phyloP scores from a whole-genome alignment of 2,329 filamentous ascomycete genomes.

The Oidium heveae region DNA sequence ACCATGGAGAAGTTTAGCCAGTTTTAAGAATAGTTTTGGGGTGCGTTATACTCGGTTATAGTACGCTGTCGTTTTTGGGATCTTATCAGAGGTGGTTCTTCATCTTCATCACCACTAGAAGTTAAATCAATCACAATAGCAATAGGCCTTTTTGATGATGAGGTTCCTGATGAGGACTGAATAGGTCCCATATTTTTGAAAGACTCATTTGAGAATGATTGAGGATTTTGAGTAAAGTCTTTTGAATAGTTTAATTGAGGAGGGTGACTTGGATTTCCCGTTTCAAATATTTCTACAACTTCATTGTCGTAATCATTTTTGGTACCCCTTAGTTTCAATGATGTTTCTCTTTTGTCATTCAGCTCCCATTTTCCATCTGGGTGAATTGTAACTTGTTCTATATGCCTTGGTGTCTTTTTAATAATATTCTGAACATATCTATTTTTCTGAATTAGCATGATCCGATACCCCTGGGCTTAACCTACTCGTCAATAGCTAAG shows the following conservation, averaged over 20 bases:
- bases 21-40: not conserved
- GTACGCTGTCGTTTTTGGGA: conserved; percentile 13
- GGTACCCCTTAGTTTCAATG: conserved; percentile 5
- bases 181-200: conserved; percentile 8
- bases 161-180: conserved; percentile 3
- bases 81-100: conserved; percentile 14
- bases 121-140: conserved; percentile 28
- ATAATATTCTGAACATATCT: conserved; percentile 80
- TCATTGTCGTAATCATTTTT: conserved; percentile 19
- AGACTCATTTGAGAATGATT: conserved; percentile 7
- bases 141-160: conserved; percentile 18
- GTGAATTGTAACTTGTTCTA: conserved; percentile 76
- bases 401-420: conserved; percentile 37
- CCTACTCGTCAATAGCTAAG: conserved; percentile 68
- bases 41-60: not conserved
- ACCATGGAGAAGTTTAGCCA: not conserved
- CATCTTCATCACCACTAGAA: conserved; percentile 25
- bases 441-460: conserved; percentile 2
- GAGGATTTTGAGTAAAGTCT: conserved; percentile 2
- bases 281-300: conserved; percentile 21
- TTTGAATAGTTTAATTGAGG: conserved; percentile 5
- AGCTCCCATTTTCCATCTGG: conserved; percentile 56
- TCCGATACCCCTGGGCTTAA: conserved; percentile 1
- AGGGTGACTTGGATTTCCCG: conserved; percentile 5
- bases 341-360: conserved; percentile 8